A percentile compares a stretch with the other conserved stretches of the same genome.
Evolutionary conservation across 352 stramenopile genomes (phyloP).

Genomic region (Phytophthora pini): DNA sequence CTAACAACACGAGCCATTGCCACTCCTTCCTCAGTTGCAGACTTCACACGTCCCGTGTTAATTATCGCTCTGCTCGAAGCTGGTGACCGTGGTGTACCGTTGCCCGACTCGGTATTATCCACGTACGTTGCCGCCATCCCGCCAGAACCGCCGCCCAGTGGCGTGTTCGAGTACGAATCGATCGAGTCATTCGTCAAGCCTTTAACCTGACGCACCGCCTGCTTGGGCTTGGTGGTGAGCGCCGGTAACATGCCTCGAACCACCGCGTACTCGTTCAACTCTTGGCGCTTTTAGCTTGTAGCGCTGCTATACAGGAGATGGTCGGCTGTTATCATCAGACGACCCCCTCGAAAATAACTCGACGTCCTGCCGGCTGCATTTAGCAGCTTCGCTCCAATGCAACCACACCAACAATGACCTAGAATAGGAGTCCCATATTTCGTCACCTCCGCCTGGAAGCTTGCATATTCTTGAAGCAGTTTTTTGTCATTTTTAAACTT

Average conservation of each 20-base stretch:
- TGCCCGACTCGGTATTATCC: conserved; percentile 58
- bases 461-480: too few relatives aligned
- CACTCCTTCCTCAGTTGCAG: conserved; percentile 33
- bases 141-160: conserved; percentile 27
- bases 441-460: too few relatives aligned
- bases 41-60: conserved; percentile 19
- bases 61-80: conserved; percentile 29
- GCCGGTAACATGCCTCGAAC: conserved; percentile 66
- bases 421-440: too few relatives aligned
- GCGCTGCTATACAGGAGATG: not conserved
- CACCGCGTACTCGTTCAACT: too few relatives aligned
- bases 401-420: not conserved
- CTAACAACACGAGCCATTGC: conserved; percentile 67
- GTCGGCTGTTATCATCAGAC: conserved; percentile 27
- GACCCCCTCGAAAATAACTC: conserved; percentile 29
- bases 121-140: conserved; percentile 47
- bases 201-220: conserved; percentile 80
- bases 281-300: conserved; percentile 14
- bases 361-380: conserved; percentile 15
- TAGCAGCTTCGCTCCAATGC: not conserved
- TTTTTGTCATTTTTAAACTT: too few relatives aligned
- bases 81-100: conserved; percentile 30
- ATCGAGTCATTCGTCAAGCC: conserved; percentile 88
- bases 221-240: conserved; percentile 85
- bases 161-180: conserved; percentile 82